Evolutionary conservation across 176 grass and related monocot species (phyloP), one percentile per base, ranked within the genome.

Genomic region (Avena eriantha): DNA sequence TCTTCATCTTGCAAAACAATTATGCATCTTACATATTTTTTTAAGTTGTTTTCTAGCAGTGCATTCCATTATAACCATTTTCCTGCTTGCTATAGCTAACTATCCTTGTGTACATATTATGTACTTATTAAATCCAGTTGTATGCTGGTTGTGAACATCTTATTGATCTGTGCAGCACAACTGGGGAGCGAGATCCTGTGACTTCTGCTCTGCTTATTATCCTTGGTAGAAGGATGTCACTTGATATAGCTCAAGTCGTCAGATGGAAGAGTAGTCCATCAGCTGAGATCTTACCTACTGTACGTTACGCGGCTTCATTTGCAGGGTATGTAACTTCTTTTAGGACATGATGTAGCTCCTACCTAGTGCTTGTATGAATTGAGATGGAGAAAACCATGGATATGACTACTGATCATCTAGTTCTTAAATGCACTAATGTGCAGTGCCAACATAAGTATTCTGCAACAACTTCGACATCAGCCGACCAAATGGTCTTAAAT

Each of bases 171-270:
- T 86, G 77, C 81, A 98, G 96, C 69, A 94, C 96, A 79, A 98
- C 93, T 86, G 96, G 96, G 69, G 86, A 83, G 59, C 85, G 96
- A 84, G 93, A 98, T 84, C 90, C 96, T 93, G 92, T 95, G 51
- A 95, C 92, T 80, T 98, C 96, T 75, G 92, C 96, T 79, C 84
- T 98, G 88, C 88, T 92, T 73, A 98, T 98, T 83, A 89, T 98
- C 86, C 82, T 95, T 65, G 96, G 93, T 54, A 98, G 88, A 88
- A 94, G 76, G 76, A 88, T 98, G 23, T 55, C 89, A 58, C 96
- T 98, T 82, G 96, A 98, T 89, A 88, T 98, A 91, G 96, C 96
- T 87, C 96, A 92, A 86, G 96, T 98, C 23, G 93, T 95, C 56
- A 89, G 93, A 86, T 98, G 96, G 96, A 98, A 94, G 87, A 91